A percentile compares a stretch with the other conserved stretches of the same genome.
Conservation (phyloP, 2,329 filamentous ascomycete species). For the Microsporum audouinii region DNA sequence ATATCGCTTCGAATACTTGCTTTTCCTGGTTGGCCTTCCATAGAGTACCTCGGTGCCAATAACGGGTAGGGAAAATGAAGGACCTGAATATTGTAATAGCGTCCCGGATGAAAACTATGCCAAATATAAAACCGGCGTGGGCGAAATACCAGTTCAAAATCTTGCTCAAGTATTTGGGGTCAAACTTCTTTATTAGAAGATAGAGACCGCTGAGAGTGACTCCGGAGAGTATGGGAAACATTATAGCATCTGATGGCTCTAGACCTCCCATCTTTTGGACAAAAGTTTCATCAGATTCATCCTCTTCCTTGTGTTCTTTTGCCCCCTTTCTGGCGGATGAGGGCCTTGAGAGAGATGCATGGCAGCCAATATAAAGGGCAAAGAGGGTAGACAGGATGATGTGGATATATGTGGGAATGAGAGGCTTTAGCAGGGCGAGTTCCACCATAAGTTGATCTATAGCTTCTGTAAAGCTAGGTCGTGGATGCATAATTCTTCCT, state of each 20-base stretch:
- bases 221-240: slow-evolving; percentile 72
- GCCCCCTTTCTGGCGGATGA: slow-evolving; percentile 56
- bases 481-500: slow-evolving; percentile 21
- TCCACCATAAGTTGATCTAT: slow-evolving; percentile 35
- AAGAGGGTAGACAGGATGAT: slow-evolving; percentile 59
- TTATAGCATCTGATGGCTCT: slow-evolving; percentile 64
- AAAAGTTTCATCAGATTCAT: slow-evolving; percentile 44
- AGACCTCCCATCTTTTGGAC: slow-evolving; percentile 55
- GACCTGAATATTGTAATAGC: slow-evolving; percentile 51
- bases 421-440: slow-evolving; percentile 32
- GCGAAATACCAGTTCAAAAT: slow-evolving; percentile 77
- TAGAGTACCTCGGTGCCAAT: slow-evolving; percentile 41
- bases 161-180: slow-evolving; percentile 69
- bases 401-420: slow-evolving; percentile 49
- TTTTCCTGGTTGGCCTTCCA: slow-evolving; percentile 36
- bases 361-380: slow-evolving; percentile 73
- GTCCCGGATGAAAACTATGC: slow-evolving; percentile 65
- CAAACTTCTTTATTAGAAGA: slow-evolving; percentile 79
- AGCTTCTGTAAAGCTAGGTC: slow-evolving; percentile 29
- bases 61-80: slow-evolving; percentile 63
- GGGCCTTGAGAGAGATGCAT: slow-evolving; percentile 74
- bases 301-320: slow-evolving; percentile 38
- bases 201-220: slow-evolving; percentile 64
- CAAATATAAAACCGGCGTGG: slow-evolving; percentile 62
- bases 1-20: slow-evolving; percentile 20